These are phyloP conservation scores for Pharus latifolius DNA, from an alignment of 176 grass and related monocot species.

Conservation along the genomic window DNA sequence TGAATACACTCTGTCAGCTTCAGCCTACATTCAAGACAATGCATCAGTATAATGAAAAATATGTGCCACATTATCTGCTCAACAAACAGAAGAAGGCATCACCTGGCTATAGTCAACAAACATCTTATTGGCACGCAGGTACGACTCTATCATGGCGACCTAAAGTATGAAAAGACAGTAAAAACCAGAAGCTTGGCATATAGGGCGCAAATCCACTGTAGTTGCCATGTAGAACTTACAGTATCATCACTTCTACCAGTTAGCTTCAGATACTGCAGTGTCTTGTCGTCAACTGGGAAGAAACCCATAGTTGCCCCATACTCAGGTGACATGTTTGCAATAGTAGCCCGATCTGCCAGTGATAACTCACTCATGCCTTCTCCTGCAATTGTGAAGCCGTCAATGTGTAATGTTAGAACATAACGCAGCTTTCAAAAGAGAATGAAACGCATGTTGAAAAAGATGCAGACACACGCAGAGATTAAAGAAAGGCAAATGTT, in stretches of 20 bases:
- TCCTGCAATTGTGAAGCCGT: constrained; percentile 22
- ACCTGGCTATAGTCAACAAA: constrained; percentile 86
- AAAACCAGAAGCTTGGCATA: background rate
- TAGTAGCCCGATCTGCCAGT: constrained; percentile 92
- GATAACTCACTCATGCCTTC: constrained; percentile 82
- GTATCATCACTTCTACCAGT: constrained; percentile 93
- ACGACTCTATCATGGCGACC: constrained; percentile 94
- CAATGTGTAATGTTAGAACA: background rate
- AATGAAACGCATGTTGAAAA: background rate
- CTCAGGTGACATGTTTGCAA: constrained; percentile 97
- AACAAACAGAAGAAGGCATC: background rate
- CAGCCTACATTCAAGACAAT: constrained; percentile 40
- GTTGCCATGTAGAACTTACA: constrained; percentile 32
- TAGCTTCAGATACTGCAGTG: constrained; percentile 83
- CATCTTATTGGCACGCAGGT: constrained; percentile 90
- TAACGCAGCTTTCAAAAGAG: background rate
- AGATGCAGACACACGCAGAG: background rate
- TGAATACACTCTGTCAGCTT: constrained; percentile 86
- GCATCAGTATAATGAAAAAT: constrained; percentile 4
- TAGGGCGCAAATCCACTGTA: constrained; percentile 1
- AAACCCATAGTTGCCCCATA: constrained; percentile 99
- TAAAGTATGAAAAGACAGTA: constrained; percentile 23
- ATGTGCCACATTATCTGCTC: background rate
- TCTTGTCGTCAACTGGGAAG: constrained; percentile 83
- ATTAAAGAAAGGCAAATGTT: background rate